Conservation (phyloP, 352 stramenopile genomes). For the Phytophthora melonis region DNA sequence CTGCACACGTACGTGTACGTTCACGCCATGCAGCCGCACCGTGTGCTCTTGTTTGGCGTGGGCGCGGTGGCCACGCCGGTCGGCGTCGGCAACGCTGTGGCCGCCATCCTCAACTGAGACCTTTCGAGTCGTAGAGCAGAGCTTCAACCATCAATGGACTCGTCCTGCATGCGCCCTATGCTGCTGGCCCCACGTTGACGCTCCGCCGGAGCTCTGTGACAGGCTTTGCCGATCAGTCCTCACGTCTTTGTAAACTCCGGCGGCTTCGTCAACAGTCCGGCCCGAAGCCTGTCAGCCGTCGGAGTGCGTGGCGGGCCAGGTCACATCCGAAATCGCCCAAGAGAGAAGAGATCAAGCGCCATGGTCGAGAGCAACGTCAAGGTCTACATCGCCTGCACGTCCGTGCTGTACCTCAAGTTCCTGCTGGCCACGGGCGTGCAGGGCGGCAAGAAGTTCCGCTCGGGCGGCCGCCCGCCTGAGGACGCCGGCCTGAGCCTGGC, state of each 20-base stretch:
- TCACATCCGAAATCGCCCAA: conserved; percentile 13
- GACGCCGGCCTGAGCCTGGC: conserved; percentile 35
- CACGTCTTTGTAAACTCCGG: conserved; percentile 19
- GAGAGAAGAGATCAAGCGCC: not conserved
- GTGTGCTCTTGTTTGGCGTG: conserved; percentile 40
- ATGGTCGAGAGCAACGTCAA: conserved; percentile 42
- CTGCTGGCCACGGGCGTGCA: conserved; percentile 33
- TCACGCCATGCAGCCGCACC: conserved; percentile 55
- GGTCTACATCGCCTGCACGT: conserved; percentile 42
- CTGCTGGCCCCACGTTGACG: conserved; percentile 1
- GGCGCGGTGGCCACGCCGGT: conserved; percentile 42
- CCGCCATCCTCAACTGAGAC: conserved; percentile 32
- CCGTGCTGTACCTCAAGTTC: conserved; percentile 42
- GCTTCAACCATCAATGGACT: conserved; percentile 12
- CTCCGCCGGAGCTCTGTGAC: too few relatives aligned
- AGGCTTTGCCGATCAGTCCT: conserved; percentile 12
- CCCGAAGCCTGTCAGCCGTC: conserved; percentile 8
- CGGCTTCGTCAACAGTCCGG: conserved; percentile 7
- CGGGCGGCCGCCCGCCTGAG: conserved; percentile 48
- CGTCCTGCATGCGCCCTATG: not conserved
- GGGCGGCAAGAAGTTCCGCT: conserved; percentile 46
- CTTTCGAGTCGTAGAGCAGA: conserved; percentile 5
- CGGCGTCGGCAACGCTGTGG: conserved; percentile 46
- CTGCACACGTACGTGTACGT: conserved; percentile 59
- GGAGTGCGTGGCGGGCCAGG: conserved; percentile 11